These are phyloP conservation scores for Metschnikowia colocasiae DNA, from an alignment of 805 yeast genomes.

Conservation along the genomic window DNA sequence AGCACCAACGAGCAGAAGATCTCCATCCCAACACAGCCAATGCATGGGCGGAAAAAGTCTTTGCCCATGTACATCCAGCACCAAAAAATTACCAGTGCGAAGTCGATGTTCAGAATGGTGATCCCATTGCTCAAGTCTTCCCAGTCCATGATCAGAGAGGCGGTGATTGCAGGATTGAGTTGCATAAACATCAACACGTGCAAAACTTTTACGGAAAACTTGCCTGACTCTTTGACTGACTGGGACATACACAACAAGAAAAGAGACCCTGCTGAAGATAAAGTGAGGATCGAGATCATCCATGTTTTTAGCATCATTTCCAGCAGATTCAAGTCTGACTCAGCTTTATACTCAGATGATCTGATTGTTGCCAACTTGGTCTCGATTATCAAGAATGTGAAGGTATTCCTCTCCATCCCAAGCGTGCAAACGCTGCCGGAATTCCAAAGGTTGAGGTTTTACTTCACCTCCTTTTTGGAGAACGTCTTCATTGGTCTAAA, in stretches of 20 bases:
- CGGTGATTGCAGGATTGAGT: slow-evolving; percentile 84
- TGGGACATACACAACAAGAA: slow-evolving; percentile 39
- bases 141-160: slow-evolving; percentile 70
- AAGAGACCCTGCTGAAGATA: slow-evolving; percentile 35
- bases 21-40: slow-evolving; percentile 44
- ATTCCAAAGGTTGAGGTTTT: slow-evolving; percentile 73
- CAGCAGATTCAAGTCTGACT: slow-evolving; percentile 51
- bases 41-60: slow-evolving; percentile 70
- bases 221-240: slow-evolving; percentile 55
- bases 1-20: slow-evolving; percentile 83
- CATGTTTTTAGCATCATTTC: slow-evolving; percentile 72
- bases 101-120: slow-evolving; percentile 82
- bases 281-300: slow-evolving; percentile 68
- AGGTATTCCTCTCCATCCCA: slow-evolving; percentile 53
- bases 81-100: slow-evolving; percentile 89
- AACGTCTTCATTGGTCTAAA: slow-evolving; percentile 60
- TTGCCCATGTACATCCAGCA: slow-evolving; percentile 82
- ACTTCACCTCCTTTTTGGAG: slow-evolving; percentile 79
- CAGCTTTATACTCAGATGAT: slow-evolving; percentile 55
- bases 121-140: slow-evolving; percentile 73
- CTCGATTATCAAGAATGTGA: slow-evolving; percentile 57
- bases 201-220: slow-evolving; percentile 71
- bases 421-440: slow-evolving; percentile 61
- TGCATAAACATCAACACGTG: slow-evolving; percentile 88
- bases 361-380: slow-evolving; percentile 65